These are phyloP conservation scores for Stephania japonica DNA, from an alignment of 164 flowering plant genomes.

Conservation along the genomic window DNA sequence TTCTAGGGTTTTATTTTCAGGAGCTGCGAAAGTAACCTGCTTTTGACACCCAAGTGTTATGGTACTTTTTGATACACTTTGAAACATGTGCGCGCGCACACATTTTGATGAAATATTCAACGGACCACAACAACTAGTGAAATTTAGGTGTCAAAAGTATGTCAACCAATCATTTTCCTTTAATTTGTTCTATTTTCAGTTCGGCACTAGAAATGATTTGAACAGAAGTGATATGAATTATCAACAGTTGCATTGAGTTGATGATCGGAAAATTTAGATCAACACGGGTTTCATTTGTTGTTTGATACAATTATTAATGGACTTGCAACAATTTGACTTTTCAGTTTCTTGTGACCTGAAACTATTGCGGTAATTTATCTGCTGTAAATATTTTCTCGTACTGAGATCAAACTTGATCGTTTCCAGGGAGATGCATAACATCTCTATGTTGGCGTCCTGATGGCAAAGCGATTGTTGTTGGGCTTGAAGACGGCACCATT, in stretches of 20 bases:
- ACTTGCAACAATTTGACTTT: neutral
- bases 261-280: neutral
- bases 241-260: neutral
- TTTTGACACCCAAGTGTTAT: no score
- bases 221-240: neutral
- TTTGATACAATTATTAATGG: neutral
- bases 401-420: conserved; percentile 11
- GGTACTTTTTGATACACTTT: no score
- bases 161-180: no score
- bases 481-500: conserved; percentile 89
- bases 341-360: neutral
- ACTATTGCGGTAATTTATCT: neutral
- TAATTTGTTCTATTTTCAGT: neutral
- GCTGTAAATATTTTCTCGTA: neutral
- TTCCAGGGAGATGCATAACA: conserved; percentile 62
- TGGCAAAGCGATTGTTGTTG: conserved; percentile 92
- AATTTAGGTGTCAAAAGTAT: neutral
- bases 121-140: neutral
- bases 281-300: neutral
- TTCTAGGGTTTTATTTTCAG: neutral
- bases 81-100: no score
- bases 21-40: no score
- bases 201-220: neutral
- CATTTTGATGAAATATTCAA: neutral
- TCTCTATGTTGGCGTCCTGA: conserved; percentile 97